phyloP scores from a whole-genome alignment of 2,329 filamentous ascomycete species.

The Aspergillus latus region DNA sequence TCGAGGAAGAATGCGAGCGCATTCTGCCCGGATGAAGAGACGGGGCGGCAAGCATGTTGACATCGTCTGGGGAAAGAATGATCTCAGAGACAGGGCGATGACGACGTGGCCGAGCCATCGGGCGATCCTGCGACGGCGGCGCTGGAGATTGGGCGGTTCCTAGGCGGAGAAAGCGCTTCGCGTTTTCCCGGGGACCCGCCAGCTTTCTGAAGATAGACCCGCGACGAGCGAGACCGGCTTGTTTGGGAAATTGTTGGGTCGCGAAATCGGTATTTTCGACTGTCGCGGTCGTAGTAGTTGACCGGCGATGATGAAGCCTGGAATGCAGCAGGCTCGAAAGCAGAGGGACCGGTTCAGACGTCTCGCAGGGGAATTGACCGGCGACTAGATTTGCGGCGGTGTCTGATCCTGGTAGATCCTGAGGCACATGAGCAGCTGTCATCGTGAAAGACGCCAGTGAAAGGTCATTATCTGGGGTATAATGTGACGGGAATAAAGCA shows the following conservation, averaged over 20 bases:
- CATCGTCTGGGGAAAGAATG: slow-evolving; percentile 34
- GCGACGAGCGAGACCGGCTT: slow-evolving; percentile 25
- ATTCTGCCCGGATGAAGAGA: slow-evolving; percentile 24
- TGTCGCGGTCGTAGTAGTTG: slow-evolving; percentile 2
- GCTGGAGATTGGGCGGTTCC: slow-evolving; percentile 29
- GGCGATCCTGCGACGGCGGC: slow-evolving; percentile 26
- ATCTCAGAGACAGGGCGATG: slow-evolving; percentile 38
- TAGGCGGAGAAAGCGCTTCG: slow-evolving; percentile 48
- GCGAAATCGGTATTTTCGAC: slow-evolving; percentile 20
- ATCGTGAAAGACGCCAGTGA: slow-evolving; percentile 26
- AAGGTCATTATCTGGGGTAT: slow-evolving; percentile 19
- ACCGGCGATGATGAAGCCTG: slow-evolving; percentile 25
- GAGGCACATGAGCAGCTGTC: slow-evolving; percentile 30
- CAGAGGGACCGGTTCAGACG: slow-evolving; percentile 22
- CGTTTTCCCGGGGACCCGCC: slow-evolving; percentile 48
- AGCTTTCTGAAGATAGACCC: slow-evolving; percentile 40
- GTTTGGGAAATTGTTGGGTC: slow-evolving; percentile 28
- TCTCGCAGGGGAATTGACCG: slow-evolving; percentile 23
- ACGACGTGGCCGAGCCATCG: slow-evolving; percentile 27
- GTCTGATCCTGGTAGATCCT: slow-evolving; percentile 29
- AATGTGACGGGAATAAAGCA: neutral
- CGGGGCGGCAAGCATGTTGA: slow-evolving; percentile 31
- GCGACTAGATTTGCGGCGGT: slow-evolving; percentile 20
- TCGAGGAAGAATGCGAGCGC: slow-evolving; percentile 32
- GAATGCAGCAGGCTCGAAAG: slow-evolving; percentile 27